Base-by-base conservation (phyloP, 139 green algal species). In the Chlamydomonas schloesseri region DNA sequence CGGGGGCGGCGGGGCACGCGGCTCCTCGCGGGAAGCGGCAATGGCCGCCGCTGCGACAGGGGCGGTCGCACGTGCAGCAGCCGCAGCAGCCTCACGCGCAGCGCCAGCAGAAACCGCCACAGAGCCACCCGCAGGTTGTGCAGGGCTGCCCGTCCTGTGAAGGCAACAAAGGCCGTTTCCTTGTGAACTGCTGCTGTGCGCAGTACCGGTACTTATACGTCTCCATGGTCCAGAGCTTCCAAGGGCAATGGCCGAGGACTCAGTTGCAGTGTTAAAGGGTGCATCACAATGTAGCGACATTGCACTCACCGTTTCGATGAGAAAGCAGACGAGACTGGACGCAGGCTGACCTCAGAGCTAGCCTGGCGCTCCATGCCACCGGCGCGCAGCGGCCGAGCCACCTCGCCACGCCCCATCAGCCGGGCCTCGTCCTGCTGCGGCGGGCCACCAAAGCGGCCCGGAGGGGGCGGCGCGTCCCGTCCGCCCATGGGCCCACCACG, bases 361-460 rank as follows among this genome's bases (percentile, higher is more conserved):
- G 53, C 69, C 69, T 78, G 69, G 18, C 81, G 81, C 55, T 78
- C 81, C 81, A 87, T 87, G 34, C 34, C 68, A 0, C 69, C 81
- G 8, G 69, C 81, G 0, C 68, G 81, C 68, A 79, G 81, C n/a
- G 69, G 81, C 18, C 68, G 53, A 2, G 81, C 24, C 69, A 87
- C 69, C 81, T 87, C 81, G 34, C 69, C 81, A 33, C 81, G 81
- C 14, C 81, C 68, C 81, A 87, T 87, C 1, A 87, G 69, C 34
- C 81, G 81, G 1, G 69, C 69, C 50, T 87, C 81, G 50, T 87
- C 69, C 68, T 79, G 69, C 17, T 34, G 31, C 10, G n/a, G 46
- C 10, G 69, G 33, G n/a, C 67, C 68, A 50, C 68, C 80, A 33
- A 71, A 78, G 46, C 72, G 47, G 46, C 81, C n/a, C 28, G 79